These are phyloP conservation scores for Macrotyloma uniflorum DNA, from an alignment of 306 rosid genomes.

Conservation along the genomic window DNA sequence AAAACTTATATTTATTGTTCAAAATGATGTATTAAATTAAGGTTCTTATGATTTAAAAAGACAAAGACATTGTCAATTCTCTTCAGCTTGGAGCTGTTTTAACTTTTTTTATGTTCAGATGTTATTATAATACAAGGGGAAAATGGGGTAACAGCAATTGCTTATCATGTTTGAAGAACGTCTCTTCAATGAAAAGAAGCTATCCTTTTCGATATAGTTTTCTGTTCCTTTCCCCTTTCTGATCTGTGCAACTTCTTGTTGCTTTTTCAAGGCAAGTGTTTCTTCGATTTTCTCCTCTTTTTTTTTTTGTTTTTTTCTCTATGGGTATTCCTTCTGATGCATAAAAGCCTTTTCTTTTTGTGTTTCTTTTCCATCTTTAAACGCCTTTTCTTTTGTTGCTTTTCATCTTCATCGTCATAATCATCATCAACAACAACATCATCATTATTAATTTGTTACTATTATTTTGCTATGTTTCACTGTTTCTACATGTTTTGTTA, in stretches of 20 bases:
- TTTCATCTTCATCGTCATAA: neutral
- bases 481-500: neutral
- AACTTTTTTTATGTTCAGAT: conserved; percentile 1
- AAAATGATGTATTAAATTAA: neutral
- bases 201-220: neutral
- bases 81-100: neutral
- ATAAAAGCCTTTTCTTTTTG: neutral
- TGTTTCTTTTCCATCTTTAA: neutral
- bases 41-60: neutral
- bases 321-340: neutral
- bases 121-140: neutral
- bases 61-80: conserved; percentile 4
- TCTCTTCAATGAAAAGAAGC: conserved; percentile 6
- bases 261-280: conserved; percentile 48
- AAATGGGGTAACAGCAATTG: conserved; percentile 17
- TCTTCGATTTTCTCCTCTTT: conserved; percentile 5
- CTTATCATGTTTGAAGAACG: conserved; percentile 42
- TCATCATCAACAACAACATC: no score
- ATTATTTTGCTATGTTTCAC: neutral
- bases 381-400: neutral
- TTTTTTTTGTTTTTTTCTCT: conserved; percentile 5
- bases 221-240: conserved; percentile 28
- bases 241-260: conserved; percentile 42
- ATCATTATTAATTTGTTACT: neutral
- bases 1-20: neutral